These are phyloP conservation scores for Kodamaea jinghongensis DNA, from an alignment of 805 yeast genomes.

Conservation along the genomic window DNA sequence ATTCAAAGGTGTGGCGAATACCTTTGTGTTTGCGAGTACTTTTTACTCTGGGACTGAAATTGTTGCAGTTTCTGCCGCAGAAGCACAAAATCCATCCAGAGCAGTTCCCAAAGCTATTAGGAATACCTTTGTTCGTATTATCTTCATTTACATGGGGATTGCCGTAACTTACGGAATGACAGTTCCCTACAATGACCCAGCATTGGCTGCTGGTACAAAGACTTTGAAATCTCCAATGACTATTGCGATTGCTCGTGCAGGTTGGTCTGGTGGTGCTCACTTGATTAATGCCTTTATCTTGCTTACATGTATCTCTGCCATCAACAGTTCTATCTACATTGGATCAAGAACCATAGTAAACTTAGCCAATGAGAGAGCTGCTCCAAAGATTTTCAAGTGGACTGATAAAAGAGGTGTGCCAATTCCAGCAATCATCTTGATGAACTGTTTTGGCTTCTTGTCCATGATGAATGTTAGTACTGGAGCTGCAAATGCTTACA, in stretches of 20 bases:
- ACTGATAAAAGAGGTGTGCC: slow-evolving; percentile 65
- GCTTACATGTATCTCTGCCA: slow-evolving; percentile 63
- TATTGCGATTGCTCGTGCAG: slow-evolving; percentile 38
- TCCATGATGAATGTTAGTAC: slow-evolving; percentile 55
- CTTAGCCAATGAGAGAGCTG: slow-evolving; percentile 59
- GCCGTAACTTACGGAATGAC: slow-evolving; percentile 58
- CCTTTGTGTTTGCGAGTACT: slow-evolving; percentile 58
- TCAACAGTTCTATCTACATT: slow-evolving; percentile 66
- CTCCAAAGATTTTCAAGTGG: slow-evolving; percentile 53
- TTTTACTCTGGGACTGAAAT: slow-evolving; percentile 59
- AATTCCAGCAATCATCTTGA: slow-evolving; percentile 51
- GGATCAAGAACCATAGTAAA: slow-evolving; percentile 67
- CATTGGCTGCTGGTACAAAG: slow-evolving; percentile 33
- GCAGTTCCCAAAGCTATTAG: slow-evolving; percentile 59
- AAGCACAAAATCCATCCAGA: slow-evolving; percentile 54
- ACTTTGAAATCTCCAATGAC: slow-evolving; percentile 46
- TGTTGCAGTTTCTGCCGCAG: slow-evolving; percentile 60
- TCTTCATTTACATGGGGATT: slow-evolving; percentile 51
- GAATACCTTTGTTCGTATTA: slow-evolving; percentile 54
- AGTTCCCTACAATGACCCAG: slow-evolving; percentile 54
- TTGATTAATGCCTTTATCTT: slow-evolving; percentile 61
- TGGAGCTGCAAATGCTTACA: slow-evolving; percentile 60
- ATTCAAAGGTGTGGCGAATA: slow-evolving; percentile 54
- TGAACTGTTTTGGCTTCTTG: slow-evolving; percentile 53
- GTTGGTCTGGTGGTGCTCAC: slow-evolving; percentile 46